Base-by-base conservation (phyloP, 2,329 filamentous ascomycete species). In the Aspergillus sp. region DNA sequence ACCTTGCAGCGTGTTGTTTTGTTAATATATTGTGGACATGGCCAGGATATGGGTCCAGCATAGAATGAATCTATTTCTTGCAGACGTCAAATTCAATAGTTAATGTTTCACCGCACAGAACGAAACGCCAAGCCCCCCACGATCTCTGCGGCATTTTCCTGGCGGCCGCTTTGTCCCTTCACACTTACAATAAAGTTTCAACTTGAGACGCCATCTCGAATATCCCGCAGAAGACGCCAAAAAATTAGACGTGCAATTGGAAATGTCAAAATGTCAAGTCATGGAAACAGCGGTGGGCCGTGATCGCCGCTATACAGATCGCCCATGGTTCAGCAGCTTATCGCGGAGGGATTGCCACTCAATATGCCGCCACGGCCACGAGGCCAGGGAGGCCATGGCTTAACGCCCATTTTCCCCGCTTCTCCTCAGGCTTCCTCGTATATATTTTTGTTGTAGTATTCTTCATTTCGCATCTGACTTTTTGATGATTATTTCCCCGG, bases 231-330 rank as follows among this genome's bases (percentile, higher is more conserved):
- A 31, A 41, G 14, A 37, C 21, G 45, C 37, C 17, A 35, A 50
- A 50, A 44, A 49, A 55, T 43, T 55, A 39, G 46, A 44, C 25
- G 25, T 33, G 23, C 51, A 57, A 55, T 54, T 56, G 58, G 41
- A 23, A 41, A 43, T 47, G 55, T 40, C 33, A 39, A 23, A 41
- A 33, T 47, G 55, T 46, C 33, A 39, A 43, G 25, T 43, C 33
- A 37, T 50, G 43, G 25, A 40, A 49, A 65, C 62, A 62, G 50
- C 60, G 58, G 58, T 60, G 58, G 55, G 55, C 35, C 55, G 43
- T 55, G 58, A 66, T 64, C 61, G 60, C 61, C 66, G 62, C 67
- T 68, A 67, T 63, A 60, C 54, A 52, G 52, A 52, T 60, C 35
- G 49, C 54, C 54, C 48, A 48, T 47, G 56, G 43, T 53, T 54